A percentile compares a stretch with the other conserved stretches of the same genome.
Conservation (phyloP, 495 filamentous ascomycete genomes). For the Physcia stellaris region DNA sequence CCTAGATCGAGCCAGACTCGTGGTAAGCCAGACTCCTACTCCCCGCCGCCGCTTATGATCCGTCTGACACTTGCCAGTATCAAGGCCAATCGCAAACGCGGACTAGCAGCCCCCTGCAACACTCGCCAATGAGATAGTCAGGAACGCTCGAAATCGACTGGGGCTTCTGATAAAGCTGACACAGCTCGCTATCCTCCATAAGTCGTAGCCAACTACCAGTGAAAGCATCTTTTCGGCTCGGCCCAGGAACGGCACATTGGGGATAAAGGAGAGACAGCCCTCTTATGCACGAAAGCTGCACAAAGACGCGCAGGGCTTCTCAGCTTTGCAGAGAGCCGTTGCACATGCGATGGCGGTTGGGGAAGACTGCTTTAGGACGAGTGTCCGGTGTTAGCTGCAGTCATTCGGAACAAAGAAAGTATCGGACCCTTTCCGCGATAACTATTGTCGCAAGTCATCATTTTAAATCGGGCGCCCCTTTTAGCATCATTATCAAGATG, state of each 20-base stretch:
- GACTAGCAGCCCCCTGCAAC: no score
- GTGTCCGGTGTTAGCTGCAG: no score
- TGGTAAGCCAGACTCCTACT: no score
- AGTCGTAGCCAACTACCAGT: constrained; percentile 4
- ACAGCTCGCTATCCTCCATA: constrained; percentile 7
- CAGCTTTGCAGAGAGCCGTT: background rate
- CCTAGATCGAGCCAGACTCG: no score
- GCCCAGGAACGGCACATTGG: constrained; percentile 3
- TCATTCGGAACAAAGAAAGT: background rate
- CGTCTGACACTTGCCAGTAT: no score
- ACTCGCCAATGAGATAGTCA: constrained; percentile 17
- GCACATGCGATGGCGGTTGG: background rate
- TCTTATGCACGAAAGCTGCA: background rate
- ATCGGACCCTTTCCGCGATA: background rate
- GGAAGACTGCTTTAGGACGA: background rate
- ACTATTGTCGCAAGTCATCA: background rate
- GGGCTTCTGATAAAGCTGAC: background rate
- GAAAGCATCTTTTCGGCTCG: background rate
- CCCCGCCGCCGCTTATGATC: no score
- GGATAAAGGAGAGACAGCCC: background rate
- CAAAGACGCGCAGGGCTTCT: background rate
- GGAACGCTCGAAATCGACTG: constrained; percentile 4
- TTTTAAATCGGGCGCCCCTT: background rate
- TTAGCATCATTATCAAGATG: no score
- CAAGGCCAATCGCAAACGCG: no score